Percentiles rank a stretch among this genome's conserved stretches.
Evolutionary conservation across 1,284 basidiomycete genomes (phyloP).

Genomic region (Cutaneotrichosporon sp.): DNA sequence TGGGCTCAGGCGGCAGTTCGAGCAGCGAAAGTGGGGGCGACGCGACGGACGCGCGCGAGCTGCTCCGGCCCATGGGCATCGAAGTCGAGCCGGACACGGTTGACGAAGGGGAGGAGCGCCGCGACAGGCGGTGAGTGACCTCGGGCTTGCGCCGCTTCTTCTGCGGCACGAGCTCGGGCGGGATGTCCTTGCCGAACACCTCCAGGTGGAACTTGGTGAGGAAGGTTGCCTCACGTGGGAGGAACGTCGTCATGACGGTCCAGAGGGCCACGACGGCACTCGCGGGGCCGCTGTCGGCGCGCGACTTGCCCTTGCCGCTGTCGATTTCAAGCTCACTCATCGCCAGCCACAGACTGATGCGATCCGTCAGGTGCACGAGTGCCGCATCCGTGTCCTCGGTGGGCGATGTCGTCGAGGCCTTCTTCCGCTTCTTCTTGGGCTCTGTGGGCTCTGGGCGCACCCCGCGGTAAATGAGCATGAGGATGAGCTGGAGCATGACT

Average conservation of each 20-base stretch:
- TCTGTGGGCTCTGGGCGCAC: not conserved
- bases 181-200: constrained; percentile 41
- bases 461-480: constrained; percentile 33
- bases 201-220: constrained; percentile 41
- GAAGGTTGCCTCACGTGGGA: constrained; percentile 29
- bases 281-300: not conserved
- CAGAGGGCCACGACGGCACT: constrained; percentile 32
- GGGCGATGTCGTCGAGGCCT: constrained; percentile 4
- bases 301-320: not conserved
- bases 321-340: constrained; percentile 35
- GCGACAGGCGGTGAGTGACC: constrained; percentile 28
- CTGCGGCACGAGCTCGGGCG: constrained; percentile 29
- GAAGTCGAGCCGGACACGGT: not conserved
- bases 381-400: constrained; percentile 31
- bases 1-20: not conserved
- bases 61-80: not conserved
- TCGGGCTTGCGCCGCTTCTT: constrained; percentile 45
- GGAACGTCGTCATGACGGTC: constrained; percentile 31
- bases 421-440: constrained; percentile 20
- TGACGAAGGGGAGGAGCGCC: not conserved
- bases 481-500: constrained; percentile 40
- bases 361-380: constrained; percentile 42
- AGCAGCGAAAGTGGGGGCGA: not conserved
- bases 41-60: not conserved
- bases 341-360: constrained; percentile 47